Evolutionary conservation across 2,329 filamentous ascomycete species (phyloP), one percentile per base, ranked within the genome.

Genomic region (Dactylonectria estremocensis): DNA sequence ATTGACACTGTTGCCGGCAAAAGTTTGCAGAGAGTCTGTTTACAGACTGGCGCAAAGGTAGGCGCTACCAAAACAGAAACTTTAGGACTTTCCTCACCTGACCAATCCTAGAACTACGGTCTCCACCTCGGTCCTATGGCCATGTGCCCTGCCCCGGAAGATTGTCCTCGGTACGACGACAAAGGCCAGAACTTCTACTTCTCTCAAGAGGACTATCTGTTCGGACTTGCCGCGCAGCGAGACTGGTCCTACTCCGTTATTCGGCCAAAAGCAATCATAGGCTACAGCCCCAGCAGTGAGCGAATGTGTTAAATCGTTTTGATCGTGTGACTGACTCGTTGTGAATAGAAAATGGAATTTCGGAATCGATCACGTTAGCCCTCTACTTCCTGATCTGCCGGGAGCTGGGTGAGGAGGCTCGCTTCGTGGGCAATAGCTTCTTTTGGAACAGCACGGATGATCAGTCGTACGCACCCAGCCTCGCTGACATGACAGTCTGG

Each of bases 401-500:
- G 40, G 59, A 62, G 16, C 20, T 22, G 5, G 59, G 59, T 9
- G n/a, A 62, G 14, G 18, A 18, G 10, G 37, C 59, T 14, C 13
- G 14, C n/a, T 62, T 62, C 16, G 50, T 50, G 3, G 59, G 50
- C 1, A 62, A 62, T 18, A 31, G 49, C 22, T 62, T 48, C 40
- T 62, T 55, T 31, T 62, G 54, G 50, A 54, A 62, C 24, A 22
- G 14, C 4, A 40, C 55, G 6, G 59, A 62, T n/a, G 50, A 62
- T 16, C 22, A 16, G 3, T 62, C 59, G 14, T 62, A 55, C 31
- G 59, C 59, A 0, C 48, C 49, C 2, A 65, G 63, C 16, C 31
- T 65, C 9, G 63, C 63, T 3, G 63, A 61, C 33, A 60, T 66
- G 56, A 55, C 48, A 14, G 28, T 66, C 18, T 66, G 63, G 63